Conservation (phyloP, 345 rosid genomes). For the Eucalyptus marginata region DNA sequence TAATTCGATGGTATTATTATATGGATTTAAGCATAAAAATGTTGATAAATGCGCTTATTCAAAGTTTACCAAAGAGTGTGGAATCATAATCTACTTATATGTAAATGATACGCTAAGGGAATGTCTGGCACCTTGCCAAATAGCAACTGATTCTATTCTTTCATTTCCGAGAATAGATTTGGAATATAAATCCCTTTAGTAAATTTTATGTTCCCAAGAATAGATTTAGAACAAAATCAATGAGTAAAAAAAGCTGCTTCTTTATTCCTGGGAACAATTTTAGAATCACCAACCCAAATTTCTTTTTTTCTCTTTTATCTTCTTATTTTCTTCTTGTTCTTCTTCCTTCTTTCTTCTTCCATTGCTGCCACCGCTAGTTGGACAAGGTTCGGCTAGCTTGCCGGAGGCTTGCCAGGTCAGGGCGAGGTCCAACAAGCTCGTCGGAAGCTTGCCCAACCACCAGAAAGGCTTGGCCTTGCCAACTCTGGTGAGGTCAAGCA, state of each 20-base stretch:
- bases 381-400: rapidly evolving
- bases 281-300: too few relatives aligned
- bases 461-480: too few relatives aligned
- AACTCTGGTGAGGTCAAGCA: rapidly evolving
- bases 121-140: rapidly evolving
- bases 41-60: too few relatives aligned
- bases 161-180: rapidly evolving
- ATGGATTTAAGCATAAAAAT: not conserved
- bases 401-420: rapidly evolving
- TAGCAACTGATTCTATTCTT: too few relatives aligned
- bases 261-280: rapidly evolving
- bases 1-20: not conserved
- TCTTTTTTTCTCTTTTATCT: too few relatives aligned
- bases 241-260: rapidly evolving
- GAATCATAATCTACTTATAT: too few relatives aligned
- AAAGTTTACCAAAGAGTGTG: too few relatives aligned
- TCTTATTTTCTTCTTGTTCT: too few relatives aligned
- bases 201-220: rapidly evolving
- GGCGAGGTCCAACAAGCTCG: rapidly evolving
- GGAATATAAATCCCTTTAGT: too few relatives aligned
- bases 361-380: rapidly evolving
- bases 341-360: too few relatives aligned
- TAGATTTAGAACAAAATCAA: too few relatives aligned
- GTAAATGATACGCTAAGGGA: rapidly evolving
- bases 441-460: rapidly evolving